These are phyloP conservation scores for Phymatotrichopsis omnivora DNA, from an alignment of 2,329 filamentous ascomycete species.

Conservation along the genomic window DNA sequence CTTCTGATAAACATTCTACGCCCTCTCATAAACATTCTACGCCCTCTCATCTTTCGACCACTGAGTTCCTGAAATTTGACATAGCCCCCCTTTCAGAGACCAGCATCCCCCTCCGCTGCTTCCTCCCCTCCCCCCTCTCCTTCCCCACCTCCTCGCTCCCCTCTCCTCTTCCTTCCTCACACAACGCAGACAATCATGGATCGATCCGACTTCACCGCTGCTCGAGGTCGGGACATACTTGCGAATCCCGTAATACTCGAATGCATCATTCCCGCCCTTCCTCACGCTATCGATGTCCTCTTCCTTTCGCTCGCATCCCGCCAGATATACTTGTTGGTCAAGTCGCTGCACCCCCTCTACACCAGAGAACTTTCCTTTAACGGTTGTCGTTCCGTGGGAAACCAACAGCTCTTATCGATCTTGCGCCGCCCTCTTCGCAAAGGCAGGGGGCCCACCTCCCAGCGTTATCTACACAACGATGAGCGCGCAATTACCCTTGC, in stretches of 20 bases:
- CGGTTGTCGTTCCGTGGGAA: conserved; percentile 14
- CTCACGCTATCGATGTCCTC: conserved; percentile 23
- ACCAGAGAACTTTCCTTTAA: conserved; percentile 21
- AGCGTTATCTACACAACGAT: conserved; percentile 21
- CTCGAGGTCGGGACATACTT: conserved; percentile 24
- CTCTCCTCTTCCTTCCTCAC: conserved; percentile 20
- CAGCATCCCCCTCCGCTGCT: conserved; percentile 2
- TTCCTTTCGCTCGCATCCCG: conserved; percentile 24
- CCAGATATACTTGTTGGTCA: conserved; percentile 21
- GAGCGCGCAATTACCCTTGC: conserved; percentile 20
- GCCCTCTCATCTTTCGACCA: no score
- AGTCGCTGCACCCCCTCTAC: conserved; percentile 22
- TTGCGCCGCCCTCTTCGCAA: conserved; percentile 19
- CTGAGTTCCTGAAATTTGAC: no score
- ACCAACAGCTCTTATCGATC: conserved; percentile 20
- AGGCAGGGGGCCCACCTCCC: conserved; percentile 5
- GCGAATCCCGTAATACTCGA: conserved; percentile 26
- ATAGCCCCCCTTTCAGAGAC: conserved; percentile 20
- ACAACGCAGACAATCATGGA: conserved; percentile 20
- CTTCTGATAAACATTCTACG: neutral
- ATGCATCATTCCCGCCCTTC: conserved; percentile 23
- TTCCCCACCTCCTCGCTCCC: conserved; percentile 20
- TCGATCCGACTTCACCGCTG: conserved; percentile 14
- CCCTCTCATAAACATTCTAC: neutral
- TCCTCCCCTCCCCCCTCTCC: conserved; percentile 13